phyloP scores from a whole-genome alignment of 2,329 filamentous ascomycete species.

The Pseudogymnoascus sp. region DNA sequence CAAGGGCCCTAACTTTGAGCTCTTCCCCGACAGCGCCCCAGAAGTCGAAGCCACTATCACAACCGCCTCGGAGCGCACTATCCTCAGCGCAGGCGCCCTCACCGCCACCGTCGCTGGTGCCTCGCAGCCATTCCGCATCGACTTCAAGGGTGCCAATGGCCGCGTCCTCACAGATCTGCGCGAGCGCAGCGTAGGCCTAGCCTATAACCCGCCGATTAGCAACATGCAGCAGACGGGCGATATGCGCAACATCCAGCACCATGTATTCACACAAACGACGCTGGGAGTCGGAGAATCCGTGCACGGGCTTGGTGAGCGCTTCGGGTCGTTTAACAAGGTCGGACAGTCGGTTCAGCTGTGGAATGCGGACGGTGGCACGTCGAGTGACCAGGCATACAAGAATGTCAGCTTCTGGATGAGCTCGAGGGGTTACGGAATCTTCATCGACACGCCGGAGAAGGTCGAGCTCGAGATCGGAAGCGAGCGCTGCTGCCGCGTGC shows the following conservation, averaged over 20 bases:
- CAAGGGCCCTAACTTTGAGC: slow-evolving; percentile 48
- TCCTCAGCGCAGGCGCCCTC: slow-evolving; percentile 42
- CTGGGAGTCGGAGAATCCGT: slow-evolving; percentile 56
- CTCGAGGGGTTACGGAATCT: slow-evolving; percentile 67
- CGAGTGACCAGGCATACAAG: slow-evolving; percentile 64
- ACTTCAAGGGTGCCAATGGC: slow-evolving; percentile 43
- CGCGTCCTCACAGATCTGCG: slow-evolving; percentile 47
- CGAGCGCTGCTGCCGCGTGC: slow-evolving; percentile 62
- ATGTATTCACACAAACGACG: slow-evolving; percentile 49
- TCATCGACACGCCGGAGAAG: slow-evolving; percentile 61
- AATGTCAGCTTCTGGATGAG: slow-evolving; percentile 64
- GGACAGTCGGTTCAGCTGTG: slow-evolving; percentile 61
- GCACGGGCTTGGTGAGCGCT: slow-evolving; percentile 68
- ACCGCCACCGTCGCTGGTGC: slow-evolving; percentile 43
- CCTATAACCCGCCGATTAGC: slow-evolving; percentile 45
- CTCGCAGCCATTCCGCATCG: slow-evolving; percentile 46
- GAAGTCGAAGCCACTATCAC: slow-evolving; percentile 32
- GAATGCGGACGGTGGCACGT: slow-evolving; percentile 58
- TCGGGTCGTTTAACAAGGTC: slow-evolving; percentile 69
- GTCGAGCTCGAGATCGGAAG: slow-evolving; percentile 68
- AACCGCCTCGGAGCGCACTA: slow-evolving; percentile 38
- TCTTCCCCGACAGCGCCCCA: slow-evolving; percentile 46
- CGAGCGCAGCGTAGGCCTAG: slow-evolving; percentile 48
- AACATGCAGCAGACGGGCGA: slow-evolving; percentile 47
- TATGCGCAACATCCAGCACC: slow-evolving; percentile 44